Percentiles rank a stretch among this genome's conserved stretches.
Conservation (phyloP, 2,329 filamentous ascomycete genomes). For the Trichoderma pleuroti region DNA sequence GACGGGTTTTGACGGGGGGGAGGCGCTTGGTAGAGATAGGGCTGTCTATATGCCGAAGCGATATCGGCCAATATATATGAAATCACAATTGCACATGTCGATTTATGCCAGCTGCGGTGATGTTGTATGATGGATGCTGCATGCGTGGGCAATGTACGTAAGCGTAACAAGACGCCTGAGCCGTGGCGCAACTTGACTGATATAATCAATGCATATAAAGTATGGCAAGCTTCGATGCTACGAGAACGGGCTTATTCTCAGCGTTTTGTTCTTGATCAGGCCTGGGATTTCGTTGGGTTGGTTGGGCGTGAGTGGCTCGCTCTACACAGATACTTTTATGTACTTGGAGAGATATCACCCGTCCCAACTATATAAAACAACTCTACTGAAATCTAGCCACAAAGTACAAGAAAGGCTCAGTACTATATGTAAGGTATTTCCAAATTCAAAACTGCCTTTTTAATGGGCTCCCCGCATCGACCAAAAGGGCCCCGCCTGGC, state of each 20-base stretch:
- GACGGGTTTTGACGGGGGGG: neutral
- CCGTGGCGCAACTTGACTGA: neutral
- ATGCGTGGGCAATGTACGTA: neutral
- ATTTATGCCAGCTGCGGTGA: too few species aligned
- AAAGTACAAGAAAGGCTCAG: neutral
- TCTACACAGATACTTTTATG: neutral
- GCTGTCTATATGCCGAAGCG: neutral
- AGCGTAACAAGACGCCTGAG: neutral
- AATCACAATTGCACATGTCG: neutral
- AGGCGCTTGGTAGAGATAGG: neutral
- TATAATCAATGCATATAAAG: neutral
- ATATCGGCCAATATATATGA: constrained; percentile 3
- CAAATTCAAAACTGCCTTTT: neutral
- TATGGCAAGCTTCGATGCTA: neutral
- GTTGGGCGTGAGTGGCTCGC: neutral
- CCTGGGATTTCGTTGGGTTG: neutral
- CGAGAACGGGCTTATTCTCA: neutral
- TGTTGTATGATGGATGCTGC: neutral
- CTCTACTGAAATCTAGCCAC: neutral
- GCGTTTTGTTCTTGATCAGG: neutral
- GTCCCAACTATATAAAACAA: neutral
- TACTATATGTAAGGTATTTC: neutral
- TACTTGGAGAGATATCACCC: neutral
- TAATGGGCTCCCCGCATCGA: neutral
- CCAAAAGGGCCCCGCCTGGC: neutral